Evolutionary conservation across 192 early-diverging fungal genomes (phyloP).

Genomic region (Gaertneriomyces semiglobifer): DNA sequence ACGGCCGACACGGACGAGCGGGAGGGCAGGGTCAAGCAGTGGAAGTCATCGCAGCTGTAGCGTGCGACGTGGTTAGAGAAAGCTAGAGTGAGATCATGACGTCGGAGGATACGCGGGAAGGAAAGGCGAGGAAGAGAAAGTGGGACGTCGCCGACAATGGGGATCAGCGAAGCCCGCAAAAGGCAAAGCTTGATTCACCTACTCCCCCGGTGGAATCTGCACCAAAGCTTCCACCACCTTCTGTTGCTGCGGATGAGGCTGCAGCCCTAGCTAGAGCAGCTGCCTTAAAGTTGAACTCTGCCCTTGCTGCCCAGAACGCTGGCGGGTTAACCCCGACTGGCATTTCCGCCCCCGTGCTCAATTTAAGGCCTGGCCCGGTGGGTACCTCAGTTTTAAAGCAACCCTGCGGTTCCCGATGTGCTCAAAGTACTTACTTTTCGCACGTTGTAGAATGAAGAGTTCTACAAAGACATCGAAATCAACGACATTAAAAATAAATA

Average conservation of each 20-base stretch:
- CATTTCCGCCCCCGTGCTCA: neutral
- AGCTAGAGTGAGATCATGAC: too few species aligned
- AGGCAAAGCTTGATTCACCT: too few species aligned
- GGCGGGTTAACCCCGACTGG: too few species aligned
- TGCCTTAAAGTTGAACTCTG: neutral
- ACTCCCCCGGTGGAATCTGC: neutral
- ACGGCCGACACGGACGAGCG: too few species aligned
- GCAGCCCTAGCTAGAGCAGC: neutral
- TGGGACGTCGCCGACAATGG: constrained; percentile 14
- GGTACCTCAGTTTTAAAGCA: neutral
- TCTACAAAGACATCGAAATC: constrained; percentile 68
- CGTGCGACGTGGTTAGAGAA: too few species aligned
- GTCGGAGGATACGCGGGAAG: too few species aligned
- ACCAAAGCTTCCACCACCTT: neutral
- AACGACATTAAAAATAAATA: constrained; percentile 81
- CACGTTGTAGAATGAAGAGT: constrained; percentile 26
- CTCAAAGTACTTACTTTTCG: neutral
- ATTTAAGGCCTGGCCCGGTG: constrained; percentile 6
- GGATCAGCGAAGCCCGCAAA: too few species aligned
- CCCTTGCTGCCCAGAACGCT: neutral
- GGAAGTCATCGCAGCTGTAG: too few species aligned
- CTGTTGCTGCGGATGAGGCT: neutral
- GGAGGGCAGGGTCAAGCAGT: too few species aligned
- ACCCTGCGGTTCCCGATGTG: neutral
- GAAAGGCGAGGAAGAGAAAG: constrained; percentile 7